Evolutionary conservation across 805 yeast species (phyloP).

Genomic region (Candida insectalens): DNA sequence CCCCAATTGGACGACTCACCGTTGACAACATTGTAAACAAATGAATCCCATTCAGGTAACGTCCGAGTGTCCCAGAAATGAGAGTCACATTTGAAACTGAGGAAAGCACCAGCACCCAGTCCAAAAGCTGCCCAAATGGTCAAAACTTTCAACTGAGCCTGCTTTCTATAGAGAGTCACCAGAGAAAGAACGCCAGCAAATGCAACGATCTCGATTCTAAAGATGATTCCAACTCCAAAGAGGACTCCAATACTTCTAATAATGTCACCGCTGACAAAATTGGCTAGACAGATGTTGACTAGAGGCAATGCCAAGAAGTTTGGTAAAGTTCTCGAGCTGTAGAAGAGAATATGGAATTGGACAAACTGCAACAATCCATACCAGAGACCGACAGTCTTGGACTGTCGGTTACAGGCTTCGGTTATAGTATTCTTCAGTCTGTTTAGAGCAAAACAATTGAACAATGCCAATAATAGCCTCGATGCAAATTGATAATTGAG

Average conservation of each 20-base stretch:
- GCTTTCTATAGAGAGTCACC: conserved; percentile 37
- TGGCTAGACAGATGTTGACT: conserved; percentile 45
- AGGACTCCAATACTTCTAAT: conserved; percentile 41
- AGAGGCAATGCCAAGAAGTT: conserved; percentile 77
- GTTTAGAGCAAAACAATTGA: conserved; percentile 46
- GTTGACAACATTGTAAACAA: conserved; percentile 63
- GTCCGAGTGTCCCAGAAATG: conserved; percentile 58
- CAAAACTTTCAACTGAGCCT: conserved; percentile 28
- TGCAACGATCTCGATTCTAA: conserved; percentile 62
- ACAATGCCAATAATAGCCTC: conserved; percentile 53
- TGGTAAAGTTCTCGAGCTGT: conserved; percentile 82
- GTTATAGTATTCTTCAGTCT: conserved; percentile 34
- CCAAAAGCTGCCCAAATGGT: conserved; percentile 39
- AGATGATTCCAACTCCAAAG: conserved; percentile 54
- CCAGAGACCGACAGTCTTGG: conserved; percentile 37
- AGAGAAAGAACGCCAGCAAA: conserved; percentile 41
- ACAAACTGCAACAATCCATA: conserved; percentile 47
- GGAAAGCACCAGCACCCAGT: conserved; percentile 35
- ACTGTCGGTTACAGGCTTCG: conserved; percentile 13
- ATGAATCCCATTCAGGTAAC: conserved; percentile 64
- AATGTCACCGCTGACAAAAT: conserved; percentile 37
- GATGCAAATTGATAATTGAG: conserved; percentile 42
- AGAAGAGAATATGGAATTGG: conserved; percentile 75
- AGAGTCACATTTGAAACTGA: conserved; percentile 52
- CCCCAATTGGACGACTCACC: conserved; percentile 84